A percentile compares a stretch with the other conserved stretches of the same genome.
Evolutionary conservation across 73 alveolate species (phyloP).

Genomic region (Symbiodinium natans): DNA sequence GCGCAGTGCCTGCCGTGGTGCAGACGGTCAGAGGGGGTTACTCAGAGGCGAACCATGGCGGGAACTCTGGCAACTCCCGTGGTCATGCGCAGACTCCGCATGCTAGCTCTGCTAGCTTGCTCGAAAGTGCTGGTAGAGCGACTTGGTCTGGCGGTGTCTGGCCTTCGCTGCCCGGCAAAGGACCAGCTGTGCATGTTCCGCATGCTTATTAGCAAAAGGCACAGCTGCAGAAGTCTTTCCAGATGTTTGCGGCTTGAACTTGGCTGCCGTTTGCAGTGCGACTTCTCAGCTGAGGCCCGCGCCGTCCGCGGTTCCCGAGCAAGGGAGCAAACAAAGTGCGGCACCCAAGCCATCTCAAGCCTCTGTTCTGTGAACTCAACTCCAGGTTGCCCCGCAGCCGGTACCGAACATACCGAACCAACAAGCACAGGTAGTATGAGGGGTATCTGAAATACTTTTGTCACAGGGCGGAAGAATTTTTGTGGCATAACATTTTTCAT

Average conservation of each 20-base stretch:
- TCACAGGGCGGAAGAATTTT: too few relatives aligned
- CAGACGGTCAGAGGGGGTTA: neutral
- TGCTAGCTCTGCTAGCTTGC: neutral
- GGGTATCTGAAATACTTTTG: too few relatives aligned
- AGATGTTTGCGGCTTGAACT: too few relatives aligned
- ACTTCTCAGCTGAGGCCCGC: too few relatives aligned
- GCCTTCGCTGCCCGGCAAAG: neutral
- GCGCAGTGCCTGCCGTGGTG: neutral
- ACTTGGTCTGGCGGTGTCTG: neutral
- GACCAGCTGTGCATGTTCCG: neutral
- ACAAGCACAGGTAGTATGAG: too few relatives aligned
- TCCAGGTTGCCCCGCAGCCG: neutral
- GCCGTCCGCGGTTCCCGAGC: too few relatives aligned
- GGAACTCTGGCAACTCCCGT: neutral
- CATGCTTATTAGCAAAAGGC: neutral
- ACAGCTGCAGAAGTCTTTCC: too few relatives aligned
- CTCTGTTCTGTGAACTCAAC: neutral
- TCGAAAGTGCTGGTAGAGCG: neutral
- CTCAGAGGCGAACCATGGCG: neutral
- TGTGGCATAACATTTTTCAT: too few relatives aligned
- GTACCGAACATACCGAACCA: too few relatives aligned
- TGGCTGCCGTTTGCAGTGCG: too few relatives aligned
- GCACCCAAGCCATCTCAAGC: neutral
- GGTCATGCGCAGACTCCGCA: neutral
- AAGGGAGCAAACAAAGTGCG: neutral